Evolutionary conservation across 352 stramenopile genomes (phyloP).

Genomic region (Globisporangium megalacanthum): DNA sequence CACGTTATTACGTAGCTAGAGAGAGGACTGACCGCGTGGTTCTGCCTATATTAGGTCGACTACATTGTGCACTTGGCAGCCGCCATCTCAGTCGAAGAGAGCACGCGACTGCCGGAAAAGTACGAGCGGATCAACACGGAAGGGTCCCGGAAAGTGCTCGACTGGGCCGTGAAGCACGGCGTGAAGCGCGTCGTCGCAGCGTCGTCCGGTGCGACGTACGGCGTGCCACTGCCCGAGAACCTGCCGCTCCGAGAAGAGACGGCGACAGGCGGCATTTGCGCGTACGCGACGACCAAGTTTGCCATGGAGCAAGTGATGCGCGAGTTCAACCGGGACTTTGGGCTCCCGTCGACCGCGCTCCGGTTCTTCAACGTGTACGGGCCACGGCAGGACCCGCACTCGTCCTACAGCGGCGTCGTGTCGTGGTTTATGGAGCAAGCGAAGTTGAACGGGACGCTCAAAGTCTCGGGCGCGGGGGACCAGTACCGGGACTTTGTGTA

Average conservation of each 20-base stretch:
- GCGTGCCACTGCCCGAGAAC: slow-evolving; percentile 52
- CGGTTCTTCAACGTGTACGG: slow-evolving; percentile 87
- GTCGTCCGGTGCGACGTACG: slow-evolving; percentile 76
- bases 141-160: slow-evolving; percentile 74
- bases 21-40: neutral
- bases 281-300: slow-evolving; percentile 82
- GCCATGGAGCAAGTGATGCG: slow-evolving; percentile 80
- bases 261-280: slow-evolving; percentile 71
- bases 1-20: neutral
- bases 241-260: slow-evolving; percentile 67
- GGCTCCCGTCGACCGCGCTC: slow-evolving; percentile 69
- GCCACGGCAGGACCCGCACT: slow-evolving; percentile 74
- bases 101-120: slow-evolving; percentile 77
- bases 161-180: slow-evolving; percentile 67
- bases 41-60: slow-evolving; percentile 42
- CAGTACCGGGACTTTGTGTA: slow-evolving; percentile 86
- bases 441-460: slow-evolving; percentile 76
- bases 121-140: slow-evolving; percentile 85
- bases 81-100: slow-evolving; percentile 83
- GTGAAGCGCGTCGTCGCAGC: slow-evolving; percentile 77
- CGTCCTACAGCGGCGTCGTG: slow-evolving; percentile 78
- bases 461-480: slow-evolving; percentile 68
- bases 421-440: slow-evolving; percentile 87
- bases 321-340: slow-evolving; percentile 59
- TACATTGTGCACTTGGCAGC: slow-evolving; percentile 81